These are phyloP conservation scores for Thielaviopsis punctulata DNA, from an alignment of 2,329 filamentous ascomycete genomes.

Conservation along the genomic window DNA sequence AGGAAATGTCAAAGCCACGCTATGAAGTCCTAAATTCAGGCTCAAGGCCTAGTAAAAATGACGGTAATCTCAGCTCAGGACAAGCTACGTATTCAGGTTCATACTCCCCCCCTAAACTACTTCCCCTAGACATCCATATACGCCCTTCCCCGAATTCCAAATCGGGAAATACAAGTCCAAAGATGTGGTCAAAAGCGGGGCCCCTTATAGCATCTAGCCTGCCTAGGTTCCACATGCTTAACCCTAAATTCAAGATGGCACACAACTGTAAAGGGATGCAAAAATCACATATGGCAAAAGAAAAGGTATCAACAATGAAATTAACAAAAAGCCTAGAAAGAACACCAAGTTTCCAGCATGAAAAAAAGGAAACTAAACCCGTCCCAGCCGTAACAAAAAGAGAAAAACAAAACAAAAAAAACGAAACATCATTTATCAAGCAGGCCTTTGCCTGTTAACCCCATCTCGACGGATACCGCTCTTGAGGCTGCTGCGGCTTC, in stretches of 20 bases:
- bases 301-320: background rate
- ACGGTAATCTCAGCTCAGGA: too few species aligned
- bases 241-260: background rate
- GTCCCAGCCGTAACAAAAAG: too few species aligned
- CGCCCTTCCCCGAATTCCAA: background rate
- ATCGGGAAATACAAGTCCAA: background rate
- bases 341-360: background rate
- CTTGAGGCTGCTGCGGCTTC: background rate
- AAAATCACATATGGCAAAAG: background rate
- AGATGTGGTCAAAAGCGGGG: background rate
- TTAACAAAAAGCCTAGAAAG: background rate
- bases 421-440: too few species aligned
- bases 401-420: too few species aligned
- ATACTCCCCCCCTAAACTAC: too few species aligned
- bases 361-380: background rate
- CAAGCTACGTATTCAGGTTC: too few species aligned
- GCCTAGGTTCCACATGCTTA: background rate
- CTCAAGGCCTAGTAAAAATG: too few species aligned
- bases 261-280: background rate
- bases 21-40: too few species aligned
- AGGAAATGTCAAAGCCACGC: too few species aligned
- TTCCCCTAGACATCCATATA: background rate
- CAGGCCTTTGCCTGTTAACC: background rate
- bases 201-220: background rate
- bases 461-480: conserved; percentile 8